Base-by-base conservation (phyloP, 139 green algal species). In the Tetradesmus obliquus region DNA sequence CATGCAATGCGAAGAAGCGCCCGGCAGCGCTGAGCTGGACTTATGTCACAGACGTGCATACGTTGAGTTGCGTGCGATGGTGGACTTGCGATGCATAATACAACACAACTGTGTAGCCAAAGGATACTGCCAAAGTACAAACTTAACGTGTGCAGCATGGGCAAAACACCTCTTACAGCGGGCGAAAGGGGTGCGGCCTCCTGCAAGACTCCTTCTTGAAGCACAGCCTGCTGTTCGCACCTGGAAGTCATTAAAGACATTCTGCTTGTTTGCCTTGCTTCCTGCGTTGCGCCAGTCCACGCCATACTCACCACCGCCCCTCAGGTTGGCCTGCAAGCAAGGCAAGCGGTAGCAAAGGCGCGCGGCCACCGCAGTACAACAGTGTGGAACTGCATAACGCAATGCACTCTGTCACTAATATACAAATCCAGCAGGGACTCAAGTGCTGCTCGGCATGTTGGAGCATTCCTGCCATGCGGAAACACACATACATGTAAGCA, bases 251-350 rank as follows among this genome's bases (percentile, higher is more conserved):
- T 95, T 92, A 69, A 95, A 95, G 79, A 99, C 97, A 90, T 99
- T 99, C 92, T 99, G 98, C 93, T 97, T 98, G 92, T 96, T 96
- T 22, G 89, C 22, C 79, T 91, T 87, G 9, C 91, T 95, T 1
- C 98, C 98, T 0, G 95, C 96, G 83, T 98, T 95, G 58, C 97
- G 95, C 98, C 98, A 99, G 6, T 93, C 91, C 9, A 94, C 94
- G 86, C 98, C 98, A 86, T 99, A 99, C 95, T 99, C 98, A 8
- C 97, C 97, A 0, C 98, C 98, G 5, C 98, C 98, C 1, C 98
- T 93, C 10, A 99, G 91, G 93, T 98, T 99, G 60, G 98, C 97
- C 88, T 76, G 66, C 66, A 24, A 4, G 32, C 32, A 45, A 24
- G 66, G n/a, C 9, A 17, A 72, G 10, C 3, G 8, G 95, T 86